Conservation (phyloP, 2,329 filamentous ascomycete species). For the Colletotrichum somersetense region DNA sequence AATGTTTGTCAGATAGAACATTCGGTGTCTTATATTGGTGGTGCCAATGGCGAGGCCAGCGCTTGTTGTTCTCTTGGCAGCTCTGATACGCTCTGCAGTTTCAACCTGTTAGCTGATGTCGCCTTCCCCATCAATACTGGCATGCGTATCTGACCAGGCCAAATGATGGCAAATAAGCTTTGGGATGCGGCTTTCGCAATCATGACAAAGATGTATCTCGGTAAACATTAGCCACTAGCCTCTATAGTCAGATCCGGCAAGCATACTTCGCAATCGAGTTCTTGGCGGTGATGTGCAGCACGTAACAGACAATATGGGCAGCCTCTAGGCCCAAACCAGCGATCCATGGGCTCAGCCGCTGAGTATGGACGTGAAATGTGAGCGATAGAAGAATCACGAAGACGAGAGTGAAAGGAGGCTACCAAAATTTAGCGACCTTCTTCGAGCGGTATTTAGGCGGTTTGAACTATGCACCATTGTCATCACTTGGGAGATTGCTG, state of each 20-base stretch:
- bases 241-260: not conserved
- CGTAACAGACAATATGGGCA: conserved; percentile 53
- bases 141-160: conserved; percentile 47
- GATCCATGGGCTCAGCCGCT: conserved; percentile 44
- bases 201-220: conserved; percentile 52
- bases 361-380: conserved; percentile 44
- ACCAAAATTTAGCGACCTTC: not conserved
- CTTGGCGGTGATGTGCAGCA: conserved; percentile 54
- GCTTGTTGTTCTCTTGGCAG: conserved; percentile 54
- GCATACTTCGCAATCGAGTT: conserved; percentile 48
- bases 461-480: conserved; percentile 43
- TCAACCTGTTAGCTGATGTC: not conserved
- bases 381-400: conserved; percentile 46
- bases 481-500: conserved; percentile 48
- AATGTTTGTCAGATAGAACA: too few relatives aligned
- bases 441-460: not conserved
- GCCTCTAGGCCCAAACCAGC: conserved; percentile 48
- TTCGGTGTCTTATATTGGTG: conserved; percentile 48
- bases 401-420: conserved; percentile 45
- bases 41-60: conserved; percentile 54
- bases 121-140: not conserved
- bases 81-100: conserved; percentile 52
- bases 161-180: conserved; percentile 55
- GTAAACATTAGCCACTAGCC: not conserved
- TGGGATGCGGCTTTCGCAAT: conserved; percentile 54